Percentiles rank a stretch among this genome's conserved stretches.
Evolutionary conservation across 176 grass and related monocot genomes (phyloP).

Genomic region (Oryza brachyantha): DNA sequence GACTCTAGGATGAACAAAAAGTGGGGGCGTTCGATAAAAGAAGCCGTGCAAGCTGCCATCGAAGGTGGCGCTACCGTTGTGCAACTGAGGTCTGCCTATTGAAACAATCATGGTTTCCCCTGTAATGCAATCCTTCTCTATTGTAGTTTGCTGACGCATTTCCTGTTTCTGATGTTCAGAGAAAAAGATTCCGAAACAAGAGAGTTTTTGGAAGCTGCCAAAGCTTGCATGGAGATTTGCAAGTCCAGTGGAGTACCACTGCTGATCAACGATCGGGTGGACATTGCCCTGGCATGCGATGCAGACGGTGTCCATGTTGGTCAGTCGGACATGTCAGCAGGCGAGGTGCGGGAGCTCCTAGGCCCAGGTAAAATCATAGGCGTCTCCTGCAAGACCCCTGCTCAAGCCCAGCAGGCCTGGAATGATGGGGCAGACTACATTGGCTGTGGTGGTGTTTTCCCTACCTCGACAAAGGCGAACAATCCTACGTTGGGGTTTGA

Average conservation of each 20-base stretch:
- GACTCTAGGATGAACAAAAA: slow-evolving; percentile 86
- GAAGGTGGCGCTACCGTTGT: slow-evolving; percentile 86
- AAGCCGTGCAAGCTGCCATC: slow-evolving; percentile 69
- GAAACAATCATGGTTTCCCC: background rate
- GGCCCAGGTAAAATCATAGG: slow-evolving; percentile 80
- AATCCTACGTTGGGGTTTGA: slow-evolving; percentile 78
- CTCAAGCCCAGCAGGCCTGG: slow-evolving; percentile 68
- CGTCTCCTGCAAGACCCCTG: slow-evolving; percentile 77
- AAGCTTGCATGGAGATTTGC: slow-evolving; percentile 61
- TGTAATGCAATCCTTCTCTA: background rate
- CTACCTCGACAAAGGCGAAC: slow-evolving; percentile 64
- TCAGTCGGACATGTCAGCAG: slow-evolving; percentile 71
- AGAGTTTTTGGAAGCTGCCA: slow-evolving; percentile 71
- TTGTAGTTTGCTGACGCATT: background rate
- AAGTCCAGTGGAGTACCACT: slow-evolving; percentile 61
- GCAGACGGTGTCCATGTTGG: slow-evolving; percentile 89
- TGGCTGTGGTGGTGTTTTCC: slow-evolving; percentile 75
- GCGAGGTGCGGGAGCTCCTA: slow-evolving; percentile 48
- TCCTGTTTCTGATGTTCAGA: slow-evolving; percentile 37
- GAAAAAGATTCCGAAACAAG: slow-evolving; percentile 70
- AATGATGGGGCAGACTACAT: slow-evolving; percentile 84
- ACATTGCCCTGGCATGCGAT: slow-evolving; percentile 75
- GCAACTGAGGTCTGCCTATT: slow-evolving; percentile 63
- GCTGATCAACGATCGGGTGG: slow-evolving; percentile 86
- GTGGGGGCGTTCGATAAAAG: slow-evolving; percentile 72